These are phyloP conservation scores for Porogramme epimiltina DNA, from an alignment of 1,284 basidiomycete genomes.

Conservation along the genomic window DNA sequence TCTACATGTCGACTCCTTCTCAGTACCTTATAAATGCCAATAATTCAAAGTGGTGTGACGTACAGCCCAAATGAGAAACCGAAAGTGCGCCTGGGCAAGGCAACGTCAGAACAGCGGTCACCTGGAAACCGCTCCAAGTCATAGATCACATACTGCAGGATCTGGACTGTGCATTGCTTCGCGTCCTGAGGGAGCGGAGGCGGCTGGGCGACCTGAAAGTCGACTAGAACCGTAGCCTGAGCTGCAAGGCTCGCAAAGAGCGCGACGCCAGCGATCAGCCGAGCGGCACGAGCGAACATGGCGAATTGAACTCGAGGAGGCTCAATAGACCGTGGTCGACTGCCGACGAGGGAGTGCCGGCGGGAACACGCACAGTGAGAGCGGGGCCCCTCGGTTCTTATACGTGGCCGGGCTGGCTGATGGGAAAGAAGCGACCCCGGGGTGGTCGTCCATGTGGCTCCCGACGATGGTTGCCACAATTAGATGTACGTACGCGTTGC, in stretches of 20 bases:
- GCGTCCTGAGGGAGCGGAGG: slow-evolving; percentile 59
- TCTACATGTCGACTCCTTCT: slow-evolving; percentile 38
- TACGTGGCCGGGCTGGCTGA: slow-evolving; percentile 1
- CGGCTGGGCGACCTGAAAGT: slow-evolving; percentile 76
- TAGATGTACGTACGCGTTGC: not conserved
- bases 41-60: slow-evolving; percentile 27
- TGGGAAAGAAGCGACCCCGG: slow-evolving; percentile 6
- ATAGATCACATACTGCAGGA: slow-evolving; percentile 56
- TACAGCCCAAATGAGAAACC: slow-evolving; percentile 71
- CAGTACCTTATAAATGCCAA: not conserved
- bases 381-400: not conserved
- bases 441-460: slow-evolving; percentile 4
- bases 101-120: not conserved
- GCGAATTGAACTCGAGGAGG: not conserved
- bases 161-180: slow-evolving; percentile 62
- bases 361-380: not conserved
- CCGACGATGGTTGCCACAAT: not conserved
- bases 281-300: slow-evolving; percentile 9
- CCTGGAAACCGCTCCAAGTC: not conserved
- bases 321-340: not conserved
- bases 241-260: slow-evolving; percentile 16
- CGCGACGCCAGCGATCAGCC: slow-evolving; percentile 17
- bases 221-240: slow-evolving; percentile 50
- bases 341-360: not conserved
- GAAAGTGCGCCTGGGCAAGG: slow-evolving; percentile 58